A percentile compares a stretch with the other conserved stretches of the same genome.
Conservation (phyloP, 129 eudicot genomes). For the Tagetes patula region DNA sequence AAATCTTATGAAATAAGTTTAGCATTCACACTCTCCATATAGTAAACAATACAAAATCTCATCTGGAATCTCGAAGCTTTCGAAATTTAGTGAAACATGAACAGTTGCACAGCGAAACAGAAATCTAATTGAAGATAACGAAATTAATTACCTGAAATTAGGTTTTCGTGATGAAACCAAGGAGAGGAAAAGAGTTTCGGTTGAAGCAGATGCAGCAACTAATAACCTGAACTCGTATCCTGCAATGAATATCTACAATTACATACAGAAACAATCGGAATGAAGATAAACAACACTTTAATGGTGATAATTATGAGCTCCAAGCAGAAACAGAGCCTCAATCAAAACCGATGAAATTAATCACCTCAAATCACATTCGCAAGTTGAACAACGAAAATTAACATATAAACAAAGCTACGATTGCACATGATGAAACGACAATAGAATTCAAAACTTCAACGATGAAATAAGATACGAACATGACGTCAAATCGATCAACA, state of each 20-base stretch:
- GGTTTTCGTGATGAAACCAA: neutral
- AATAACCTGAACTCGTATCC: neutral
- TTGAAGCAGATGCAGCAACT: neutral
- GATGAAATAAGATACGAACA: constrained; percentile 4
- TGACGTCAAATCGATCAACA: neutral
- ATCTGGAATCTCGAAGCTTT: neutral
- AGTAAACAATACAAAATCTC: neutral
- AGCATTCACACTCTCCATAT: neutral
- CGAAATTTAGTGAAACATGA: constrained; percentile 9
- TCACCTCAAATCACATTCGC: neutral
- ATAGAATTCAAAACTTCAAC: neutral
- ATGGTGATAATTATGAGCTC: neutral
- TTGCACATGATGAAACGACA: constrained; percentile 6
- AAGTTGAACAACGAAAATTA: neutral
- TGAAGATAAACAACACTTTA: neutral
- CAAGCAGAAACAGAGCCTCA: neutral
- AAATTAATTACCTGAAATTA: neutral
- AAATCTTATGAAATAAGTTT: neutral
- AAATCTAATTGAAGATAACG: neutral
- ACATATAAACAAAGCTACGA: neutral
- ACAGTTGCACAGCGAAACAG: constrained; percentile 3
- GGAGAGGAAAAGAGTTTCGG: constrained; percentile 10
- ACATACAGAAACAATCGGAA: constrained; percentile 5
- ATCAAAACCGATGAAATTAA: neutral
- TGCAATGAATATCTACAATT: neutral